Evolutionary conservation across 106 monocot genomes (phyloP).

Genomic region (Platanthera zijinensis): DNA sequence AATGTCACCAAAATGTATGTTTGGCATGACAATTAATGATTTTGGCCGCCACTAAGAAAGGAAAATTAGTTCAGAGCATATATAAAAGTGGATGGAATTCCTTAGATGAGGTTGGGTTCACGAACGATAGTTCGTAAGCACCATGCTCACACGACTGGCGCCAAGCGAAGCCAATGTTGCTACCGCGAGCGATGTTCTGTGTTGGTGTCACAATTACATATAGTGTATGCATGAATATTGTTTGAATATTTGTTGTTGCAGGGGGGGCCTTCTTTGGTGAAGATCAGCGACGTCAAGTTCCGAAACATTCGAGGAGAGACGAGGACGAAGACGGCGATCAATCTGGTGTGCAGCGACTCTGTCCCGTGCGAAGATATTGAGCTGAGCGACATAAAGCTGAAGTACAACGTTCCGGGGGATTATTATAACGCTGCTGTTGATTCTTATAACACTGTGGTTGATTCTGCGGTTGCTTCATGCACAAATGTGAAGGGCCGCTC

Average conservation of each 20-base stretch:
- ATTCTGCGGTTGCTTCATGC: constrained; percentile 4
- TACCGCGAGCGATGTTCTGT: neutral
- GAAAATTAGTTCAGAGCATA: too few relatives aligned
- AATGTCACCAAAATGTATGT: too few relatives aligned
- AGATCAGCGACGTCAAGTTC: constrained; percentile 27
- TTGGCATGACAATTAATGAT: too few relatives aligned
- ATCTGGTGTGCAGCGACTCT: constrained; percentile 23
- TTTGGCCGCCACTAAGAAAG: too few relatives aligned
- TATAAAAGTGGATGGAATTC: too few relatives aligned
- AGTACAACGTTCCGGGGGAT: neutral
- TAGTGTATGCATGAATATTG: neutral
- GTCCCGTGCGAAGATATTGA: constrained; percentile 24
- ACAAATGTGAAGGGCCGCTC: constrained; percentile 13
- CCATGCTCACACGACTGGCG: too few relatives aligned
- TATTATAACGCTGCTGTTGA: neutral
- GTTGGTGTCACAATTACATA: too few relatives aligned
- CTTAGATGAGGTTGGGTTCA: too few relatives aligned
- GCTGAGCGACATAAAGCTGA: constrained; percentile 24
- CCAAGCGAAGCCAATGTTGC: neutral
- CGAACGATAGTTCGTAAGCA: too few relatives aligned
- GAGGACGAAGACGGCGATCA: constrained; percentile 19
- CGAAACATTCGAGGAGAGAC: constrained; percentile 21
- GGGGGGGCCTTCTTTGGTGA: constrained; percentile 21
- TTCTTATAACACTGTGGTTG: neutral
- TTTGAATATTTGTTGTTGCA: constrained; percentile 5